Base-by-base conservation (phyloP, 768 basidiomycete species). In the Russula dissimulans region DNA sequence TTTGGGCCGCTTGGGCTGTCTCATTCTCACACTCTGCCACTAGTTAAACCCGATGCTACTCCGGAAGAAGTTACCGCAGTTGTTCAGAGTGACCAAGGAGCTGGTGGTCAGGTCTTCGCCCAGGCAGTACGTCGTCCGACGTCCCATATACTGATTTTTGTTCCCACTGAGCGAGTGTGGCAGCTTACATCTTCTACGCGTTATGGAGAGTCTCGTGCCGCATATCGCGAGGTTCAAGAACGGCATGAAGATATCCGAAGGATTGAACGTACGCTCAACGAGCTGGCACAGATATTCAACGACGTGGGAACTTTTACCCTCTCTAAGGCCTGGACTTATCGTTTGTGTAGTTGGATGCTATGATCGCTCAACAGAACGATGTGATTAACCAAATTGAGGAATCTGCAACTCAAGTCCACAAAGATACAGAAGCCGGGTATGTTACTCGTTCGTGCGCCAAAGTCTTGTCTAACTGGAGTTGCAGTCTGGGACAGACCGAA, bases 11-110 rank as follows among this genome's bases (percentile, higher is more conserved):
- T 31, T 63, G 7, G 43, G 48, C 41, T 38, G 36, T 46, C 41
- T 31, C 14, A 29, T 3, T 26, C 54, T 15, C 36, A 29, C 38
- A 32, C 34, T 11, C n/a, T 22, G 26, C 15, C 32, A 26, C 0
- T 62, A 91, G 93, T 94, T 57, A 97, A 97, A 75, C 94, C 93
- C 50, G 85, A 95, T 72, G 95, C 95, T 5, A 84, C 92, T 0
- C 86, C 86, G 2, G 91, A 95, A 57, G 95, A 97, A 73, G 77
- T 97, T 62, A 76, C 79, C 54, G 85, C 89, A 15, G 93, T 89
- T n/a, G 86, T 94, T 38, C 86, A 94, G 66, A 87, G 91, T 67
- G 86, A 89, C 47, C 80, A 79, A 53, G 86, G 86, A 51, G 80
- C 81, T 32, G 72, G 72, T 45, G 71, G 72, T 32, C 94, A 97